These are phyloP conservation scores for Heracleum sosnowskyi DNA, from an alignment of 129 eudicot genomes.

Conservation along the genomic window DNA sequence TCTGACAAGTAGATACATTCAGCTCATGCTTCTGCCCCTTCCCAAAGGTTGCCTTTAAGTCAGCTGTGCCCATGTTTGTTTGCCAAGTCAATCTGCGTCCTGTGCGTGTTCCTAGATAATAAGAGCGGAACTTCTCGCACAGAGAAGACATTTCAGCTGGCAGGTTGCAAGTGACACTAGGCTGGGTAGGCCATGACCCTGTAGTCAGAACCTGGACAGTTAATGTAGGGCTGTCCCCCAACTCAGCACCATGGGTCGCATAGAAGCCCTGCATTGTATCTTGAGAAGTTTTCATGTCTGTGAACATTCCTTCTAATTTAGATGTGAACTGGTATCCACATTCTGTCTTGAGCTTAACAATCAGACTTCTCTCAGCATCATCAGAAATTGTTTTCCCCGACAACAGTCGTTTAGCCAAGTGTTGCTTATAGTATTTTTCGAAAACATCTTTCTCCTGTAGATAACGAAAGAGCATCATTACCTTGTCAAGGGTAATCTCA, in stretches of 20 bases:
- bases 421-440: conserved; percentile 35
- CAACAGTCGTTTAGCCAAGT: conserved; percentile 28
- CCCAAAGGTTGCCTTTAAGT: conserved; percentile 56
- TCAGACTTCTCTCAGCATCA: conserved; percentile 37
- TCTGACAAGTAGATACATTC: conserved; percentile 75
- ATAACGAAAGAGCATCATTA: conserved; percentile 75
- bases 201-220: conserved; percentile 70
- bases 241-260: conserved; percentile 39
- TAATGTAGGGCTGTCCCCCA: conserved; percentile 47
- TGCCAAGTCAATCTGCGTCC: conserved; percentile 82
- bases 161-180: conserved; percentile 52
- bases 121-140: conserved; percentile 69
- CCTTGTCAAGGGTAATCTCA: conserved; percentile 65
- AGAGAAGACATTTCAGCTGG: conserved; percentile 57
- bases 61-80: conserved; percentile 90
- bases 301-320: conserved; percentile 80
- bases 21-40: conserved; percentile 71
- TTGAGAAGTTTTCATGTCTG: conserved; percentile 77
- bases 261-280: conserved; percentile 76
- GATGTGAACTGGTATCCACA: conserved; percentile 90
- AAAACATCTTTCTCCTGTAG: conserved; percentile 37
- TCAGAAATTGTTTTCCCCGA: conserved; percentile 34
- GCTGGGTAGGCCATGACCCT: conserved; percentile 67
- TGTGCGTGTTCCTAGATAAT: conserved; percentile 75
- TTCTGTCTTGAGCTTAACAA: conserved; percentile 57